A percentile compares a stretch with the other conserved stretches of the same genome.
These are phyloP conservation scores for Sindora glabra DNA, from an alignment of 306 rosid species.

Conservation along the genomic window DNA sequence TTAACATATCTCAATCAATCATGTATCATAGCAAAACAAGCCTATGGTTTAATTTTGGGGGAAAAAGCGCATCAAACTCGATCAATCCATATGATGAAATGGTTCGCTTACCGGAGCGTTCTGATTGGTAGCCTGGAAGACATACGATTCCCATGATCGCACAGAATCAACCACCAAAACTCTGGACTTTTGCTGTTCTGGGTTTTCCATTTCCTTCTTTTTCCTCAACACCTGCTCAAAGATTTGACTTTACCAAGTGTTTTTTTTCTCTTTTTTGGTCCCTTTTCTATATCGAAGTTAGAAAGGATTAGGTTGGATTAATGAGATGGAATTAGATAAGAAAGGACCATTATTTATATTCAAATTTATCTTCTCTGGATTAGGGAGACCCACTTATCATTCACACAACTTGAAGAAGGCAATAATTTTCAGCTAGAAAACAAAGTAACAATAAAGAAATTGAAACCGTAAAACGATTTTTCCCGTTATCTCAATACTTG, in stretches of 20 bases:
- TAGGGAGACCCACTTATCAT: background rate
- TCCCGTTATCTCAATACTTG: background rate
- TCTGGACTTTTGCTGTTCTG: constrained; percentile 32
- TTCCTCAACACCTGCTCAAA: background rate
- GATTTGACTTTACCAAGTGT: background rate
- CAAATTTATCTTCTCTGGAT: constrained; percentile 7
- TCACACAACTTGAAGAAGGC: background rate
- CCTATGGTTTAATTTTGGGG: background rate
- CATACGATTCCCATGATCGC: constrained; percentile 60
- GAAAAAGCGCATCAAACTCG: background rate
- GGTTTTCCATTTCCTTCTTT: constrained; percentile 6
- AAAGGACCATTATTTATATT: background rate
- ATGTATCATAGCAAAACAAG: background rate
- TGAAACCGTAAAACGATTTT: background rate
- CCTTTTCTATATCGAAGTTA: background rate
- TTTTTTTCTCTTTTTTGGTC: background rate
- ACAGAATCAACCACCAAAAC: constrained; percentile 56
- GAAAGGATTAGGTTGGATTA: background rate
- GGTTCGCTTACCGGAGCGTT: constrained; percentile 43
- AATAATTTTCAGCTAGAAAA: background rate
- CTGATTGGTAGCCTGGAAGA: constrained; percentile 49
- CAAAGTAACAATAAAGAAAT: background rate
- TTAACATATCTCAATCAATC: too few relatives aligned
- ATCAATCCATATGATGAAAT: background rate
- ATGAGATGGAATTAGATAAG: background rate